Conservation (phyloP, 140 eudicot species). For the Flaveria floridana region DNA sequence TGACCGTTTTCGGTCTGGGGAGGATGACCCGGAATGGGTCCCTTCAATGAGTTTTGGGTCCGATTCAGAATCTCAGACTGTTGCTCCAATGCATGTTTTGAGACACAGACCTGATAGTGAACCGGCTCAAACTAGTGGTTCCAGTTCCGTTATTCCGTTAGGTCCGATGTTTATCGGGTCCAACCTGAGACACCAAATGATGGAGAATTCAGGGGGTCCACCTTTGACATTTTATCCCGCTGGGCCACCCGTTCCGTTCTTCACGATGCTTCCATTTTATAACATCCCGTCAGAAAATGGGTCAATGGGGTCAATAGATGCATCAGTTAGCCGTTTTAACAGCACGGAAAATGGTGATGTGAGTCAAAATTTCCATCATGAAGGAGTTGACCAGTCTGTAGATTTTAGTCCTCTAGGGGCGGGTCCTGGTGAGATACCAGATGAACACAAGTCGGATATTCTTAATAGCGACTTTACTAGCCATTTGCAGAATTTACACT, state of each 20-base stretch:
- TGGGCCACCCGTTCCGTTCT: slow-evolving; percentile 92
- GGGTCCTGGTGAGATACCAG: slow-evolving; percentile 41
- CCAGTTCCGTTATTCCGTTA: slow-evolving; percentile 55
- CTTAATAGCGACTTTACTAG: slow-evolving; percentile 84
- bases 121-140: slow-evolving; percentile 63
- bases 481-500: slow-evolving; percentile 89
- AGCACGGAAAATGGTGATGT: slow-evolving; percentile 39
- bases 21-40: slow-evolving; percentile 42
- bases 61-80: slow-evolving; percentile 38
- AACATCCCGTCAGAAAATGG: slow-evolving; percentile 42
- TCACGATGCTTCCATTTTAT: slow-evolving; percentile 77
- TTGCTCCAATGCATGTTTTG: slow-evolving; percentile 37
- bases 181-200: slow-evolving; percentile 57
- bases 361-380: slow-evolving; percentile 39
- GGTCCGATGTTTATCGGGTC: slow-evolving; percentile 54
- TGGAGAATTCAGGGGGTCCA: slow-evolving; percentile 53
- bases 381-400: slow-evolving; percentile 40
- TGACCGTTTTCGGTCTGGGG: not conserved
- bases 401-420: slow-evolving; percentile 39
- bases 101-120: slow-evolving; percentile 48
- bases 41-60: slow-evolving; percentile 26
- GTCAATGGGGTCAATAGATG: slow-evolving; percentile 45
- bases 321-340: slow-evolving; percentile 47
- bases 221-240: slow-evolving; percentile 75
- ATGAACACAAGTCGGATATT: slow-evolving; percentile 63